Evolutionary conservation across 2,329 filamentous ascomycete genomes (phyloP), one percentile per base, ranked within the genome.

Genomic region (Pseudogymnoascus sp.): DNA sequence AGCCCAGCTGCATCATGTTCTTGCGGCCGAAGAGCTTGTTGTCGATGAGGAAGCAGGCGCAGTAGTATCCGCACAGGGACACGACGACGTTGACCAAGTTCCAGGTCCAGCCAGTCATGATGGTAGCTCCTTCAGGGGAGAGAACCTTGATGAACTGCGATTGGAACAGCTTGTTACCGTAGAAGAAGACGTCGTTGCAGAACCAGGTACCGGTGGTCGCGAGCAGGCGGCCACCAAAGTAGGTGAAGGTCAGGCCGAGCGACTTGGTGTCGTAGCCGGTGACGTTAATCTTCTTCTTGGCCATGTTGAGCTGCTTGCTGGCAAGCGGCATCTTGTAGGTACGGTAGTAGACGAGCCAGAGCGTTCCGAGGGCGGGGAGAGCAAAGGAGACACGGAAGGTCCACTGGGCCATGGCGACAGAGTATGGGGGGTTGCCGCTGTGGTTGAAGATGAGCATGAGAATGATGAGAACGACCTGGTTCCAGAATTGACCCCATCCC

Each of bases 131-230:
- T 67, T 82, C 76, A 60, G 85, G 81, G 61, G 87, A 89, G 68
- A 97, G 87, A 71, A 94, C 88, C 35, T 79, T 79, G 77, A 97
- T 96, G 78, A 97, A 97, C 73, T 93, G 84, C 65, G 83, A 84
- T 78, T 96, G 92, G 83, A 96, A 97, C 60, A 97, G 87, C 82
- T 96, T 97, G 87, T 96, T 97, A 69, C 93, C 93, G 79, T 97
- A 97, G 80, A 97, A 97, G 82, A 97, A 97, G 67, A 97, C 88
- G 72, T 97, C 93, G 75, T 97, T 97, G 78, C 87, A 90, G 76
- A 93, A 97, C 92, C 93, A 97, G 39, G 87, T 84, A 62, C 89
- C 89, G 8, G 92, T 87, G 18, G 93, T 97, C 59, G 93, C 93
- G 15, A 96, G 72, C 21, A 97, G 78, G 68, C 93, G 91, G 60